Evolutionary conservation across 148 eudicot species (phyloP).

Genomic region (Suaeda aralocaspica): DNA sequence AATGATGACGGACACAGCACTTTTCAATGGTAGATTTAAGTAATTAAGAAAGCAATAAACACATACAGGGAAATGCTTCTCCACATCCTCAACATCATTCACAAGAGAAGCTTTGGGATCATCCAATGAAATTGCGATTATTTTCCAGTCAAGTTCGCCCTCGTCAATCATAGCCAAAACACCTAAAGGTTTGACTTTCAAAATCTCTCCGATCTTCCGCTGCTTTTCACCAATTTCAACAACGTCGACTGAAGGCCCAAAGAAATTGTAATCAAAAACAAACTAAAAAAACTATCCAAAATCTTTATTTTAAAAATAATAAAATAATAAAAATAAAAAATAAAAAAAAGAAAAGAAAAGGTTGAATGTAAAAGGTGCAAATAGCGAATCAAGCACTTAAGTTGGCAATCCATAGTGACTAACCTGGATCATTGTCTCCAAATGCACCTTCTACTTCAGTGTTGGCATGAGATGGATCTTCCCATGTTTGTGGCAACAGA

Average conservation of each 20-base stretch:
- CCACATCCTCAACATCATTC: constrained; percentile 88
- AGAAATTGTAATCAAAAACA: constrained; percentile 6
- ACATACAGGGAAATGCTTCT: constrained; percentile 96
- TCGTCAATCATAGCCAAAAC: constrained; percentile 99
- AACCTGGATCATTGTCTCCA: constrained; percentile 96
- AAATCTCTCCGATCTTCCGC: constrained; percentile 69
- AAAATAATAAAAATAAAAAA: neutral
- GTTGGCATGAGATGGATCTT: constrained; percentile 75
- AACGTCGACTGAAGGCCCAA: constrained; percentile 64
- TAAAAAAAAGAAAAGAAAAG: too few species aligned
- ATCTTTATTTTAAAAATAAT: neutral
- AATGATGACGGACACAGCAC: neutral
- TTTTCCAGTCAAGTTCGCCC: constrained; percentile 99
- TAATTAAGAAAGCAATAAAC: constrained; percentile 6
- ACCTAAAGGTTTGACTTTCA: constrained; percentile 87
- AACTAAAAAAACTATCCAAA: neutral
- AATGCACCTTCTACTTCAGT: constrained; percentile 85
- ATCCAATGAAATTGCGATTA: constrained; percentile 88
- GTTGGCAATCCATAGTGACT: neutral
- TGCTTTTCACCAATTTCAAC: constrained; percentile 92
- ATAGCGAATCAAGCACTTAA: neutral
- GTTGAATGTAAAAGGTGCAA: too few species aligned
- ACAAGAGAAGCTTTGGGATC: constrained; percentile 96
- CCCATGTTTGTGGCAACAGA: constrained; percentile 94
- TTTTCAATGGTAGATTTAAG: too few species aligned